Evolutionary conservation across 257 asterid species (phyloP).

Genomic region (Galeopsis tetrahit): DNA sequence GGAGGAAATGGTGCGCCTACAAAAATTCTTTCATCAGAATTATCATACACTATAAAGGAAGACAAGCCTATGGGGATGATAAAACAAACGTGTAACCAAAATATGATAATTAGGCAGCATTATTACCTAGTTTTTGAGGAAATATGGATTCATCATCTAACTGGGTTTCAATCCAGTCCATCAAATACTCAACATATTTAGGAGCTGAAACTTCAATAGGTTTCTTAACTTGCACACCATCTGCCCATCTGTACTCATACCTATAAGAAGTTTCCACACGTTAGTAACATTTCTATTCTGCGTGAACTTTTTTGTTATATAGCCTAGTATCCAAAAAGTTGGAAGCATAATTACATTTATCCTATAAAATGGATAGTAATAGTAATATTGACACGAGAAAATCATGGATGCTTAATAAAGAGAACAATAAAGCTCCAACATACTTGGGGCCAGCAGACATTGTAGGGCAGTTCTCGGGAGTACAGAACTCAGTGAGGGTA

Average conservation of each 20-base stretch:
- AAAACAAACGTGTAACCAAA: background rate
- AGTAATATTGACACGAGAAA: conserved; percentile 14
- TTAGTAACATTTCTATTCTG: conserved; percentile 9
- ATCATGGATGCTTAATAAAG: background rate
- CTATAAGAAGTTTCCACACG: conserved; percentile 38
- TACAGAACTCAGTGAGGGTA: conserved; percentile 91
- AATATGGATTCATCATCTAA: conserved; percentile 84
- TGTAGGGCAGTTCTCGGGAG: conserved; percentile 91
- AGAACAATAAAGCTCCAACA: conserved; percentile 35
- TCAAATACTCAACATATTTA: conserved; percentile 86
- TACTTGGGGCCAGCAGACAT: conserved; percentile 99
- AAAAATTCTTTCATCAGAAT: conserved; percentile 31
- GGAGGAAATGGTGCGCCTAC: conserved; percentile 85
- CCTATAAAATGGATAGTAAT: background rate
- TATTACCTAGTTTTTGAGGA: conserved; percentile 86
- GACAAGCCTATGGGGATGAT: background rate
- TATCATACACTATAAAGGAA: background rate
- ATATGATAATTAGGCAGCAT: background rate
- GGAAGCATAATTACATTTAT: conserved; percentile 4
- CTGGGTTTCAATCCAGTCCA: conserved; percentile 95
- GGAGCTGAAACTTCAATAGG: conserved; percentile 96
- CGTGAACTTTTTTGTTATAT: background rate
- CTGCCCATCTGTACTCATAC: conserved; percentile 96
- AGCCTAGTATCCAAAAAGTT: conserved; percentile 2
- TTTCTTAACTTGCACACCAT: conserved; percentile 85